Base-by-base conservation (phyloP, 257 asterid species). In the Solanum sejunctum region DNA sequence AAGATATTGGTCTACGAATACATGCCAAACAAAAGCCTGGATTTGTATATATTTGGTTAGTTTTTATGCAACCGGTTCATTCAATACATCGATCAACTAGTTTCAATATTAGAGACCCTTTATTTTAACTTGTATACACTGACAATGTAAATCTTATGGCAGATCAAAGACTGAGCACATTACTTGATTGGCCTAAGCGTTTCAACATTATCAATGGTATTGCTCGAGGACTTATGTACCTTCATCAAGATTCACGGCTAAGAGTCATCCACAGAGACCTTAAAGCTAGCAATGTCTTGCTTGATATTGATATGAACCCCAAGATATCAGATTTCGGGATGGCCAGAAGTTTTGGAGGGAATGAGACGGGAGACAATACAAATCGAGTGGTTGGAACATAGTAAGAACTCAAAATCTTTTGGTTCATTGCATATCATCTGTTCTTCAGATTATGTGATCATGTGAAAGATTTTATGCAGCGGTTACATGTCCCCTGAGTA, bases 401-500 rank as follows among this genome's bases (percentile, higher is more conserved):
- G 90, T 88, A 88, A 58, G 88, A 83, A 7, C 28, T 56, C 15
- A 4, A 11, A 32, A 41, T 3, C 1, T 21, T 28, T 8, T 13
- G 47, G 20, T 6, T 23, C 28, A 61, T 60, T 41, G 8, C 72
- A 21, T 61, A 47, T 12, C 21, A 39, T 15, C 43, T 45, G 6
- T 81, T 45, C 21, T 41, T 15, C 26, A 6, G 16, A 81, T 57
- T 61, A 18, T 58, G 73, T 58, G 16, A 52, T 16, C 11, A 0
- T 79, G 83, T 86, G 85, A 18, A 43, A 56, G 12, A 43, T 55
- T 45, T 41, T 41, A 23, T 83, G 85, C 83, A 88, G 91, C 23
- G 91, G 89, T 61, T 88, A 88, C 21, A 88, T 88, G 91, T 77
- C 91, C 17, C 91, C 91, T 0, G 91, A 88, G 84, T 88, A 88